These are phyloP conservation scores for Linum lewisii DNA, from an alignment of 345 rosid species.

Conservation along the genomic window DNA sequence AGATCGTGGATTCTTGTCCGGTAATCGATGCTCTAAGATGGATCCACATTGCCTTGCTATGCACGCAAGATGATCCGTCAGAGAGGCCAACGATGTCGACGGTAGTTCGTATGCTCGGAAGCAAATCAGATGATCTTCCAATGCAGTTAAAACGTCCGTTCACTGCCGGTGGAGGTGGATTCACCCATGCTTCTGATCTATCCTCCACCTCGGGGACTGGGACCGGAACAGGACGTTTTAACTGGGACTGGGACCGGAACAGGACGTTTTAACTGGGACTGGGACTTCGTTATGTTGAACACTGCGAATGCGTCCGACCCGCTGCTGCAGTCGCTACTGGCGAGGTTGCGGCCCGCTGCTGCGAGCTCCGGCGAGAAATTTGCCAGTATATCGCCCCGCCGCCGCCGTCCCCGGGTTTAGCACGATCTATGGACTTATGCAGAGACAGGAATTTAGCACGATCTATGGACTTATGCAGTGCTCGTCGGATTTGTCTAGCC, in stretches of 20 bases:
- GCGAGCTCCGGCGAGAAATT: not conserved
- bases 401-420: no score
- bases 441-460: constrained; percentile 5
- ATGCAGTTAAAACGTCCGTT: constrained; percentile 23
- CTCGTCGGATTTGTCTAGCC: constrained; percentile 35
- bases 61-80: constrained; percentile 37
- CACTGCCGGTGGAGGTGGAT: constrained; percentile 20
- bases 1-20: constrained; percentile 14
- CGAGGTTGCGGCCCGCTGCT: not conserved
- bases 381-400: no score
- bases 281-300: constrained; percentile 10
- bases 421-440: no score
- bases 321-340: not conserved
- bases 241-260: no score
- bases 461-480: constrained; percentile 40
- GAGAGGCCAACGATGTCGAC: constrained; percentile 38
- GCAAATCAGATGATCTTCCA: constrained; percentile 28
- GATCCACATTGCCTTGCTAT: constrained; percentile 35
- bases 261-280: no score
- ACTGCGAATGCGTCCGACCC: not conserved
- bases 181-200: constrained; percentile 14
- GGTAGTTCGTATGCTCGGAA: constrained; percentile 40
- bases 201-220: constrained; percentile 15
- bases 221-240: constrained; percentile 12
- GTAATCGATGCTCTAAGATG: constrained; percentile 27